Base-by-base conservation (phyloP, 371 early-diverging fungal genomes). In the Fennellomyces sp. region DNA sequence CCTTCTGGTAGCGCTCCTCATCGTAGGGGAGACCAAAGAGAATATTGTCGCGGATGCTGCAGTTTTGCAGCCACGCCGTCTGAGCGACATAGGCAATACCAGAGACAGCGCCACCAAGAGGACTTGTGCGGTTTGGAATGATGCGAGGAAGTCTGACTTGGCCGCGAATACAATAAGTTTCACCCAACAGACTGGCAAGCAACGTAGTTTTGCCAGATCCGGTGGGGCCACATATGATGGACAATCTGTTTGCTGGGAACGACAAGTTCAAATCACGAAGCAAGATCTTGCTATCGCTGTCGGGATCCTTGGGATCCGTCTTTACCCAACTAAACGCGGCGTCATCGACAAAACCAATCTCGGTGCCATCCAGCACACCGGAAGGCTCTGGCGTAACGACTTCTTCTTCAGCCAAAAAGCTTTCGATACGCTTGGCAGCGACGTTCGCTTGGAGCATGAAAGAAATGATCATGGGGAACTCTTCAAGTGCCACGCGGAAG, bases 41-140 rank as follows among this genome's bases (percentile, higher is more conserved):
- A 55, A 94, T 90, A 64, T 94, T 94, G 58, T 93, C 89, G 48
- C 88, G 80, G 31, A 94, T 81, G 13, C 92, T 88, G 42, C 81
- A 87, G 65, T 94, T 91, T 60, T 88, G 86, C 31, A 94, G 78
- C 94, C 94, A 94, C 0, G 94, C 91, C n/a, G 89, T 84, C 56
- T 92, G 93, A 11, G 91, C 81, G 5, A 90, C 89, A 72, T 91
- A 92, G 8, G 89, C 92, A 19, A 91, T 76, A 29, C 86, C 86
- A 19, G 69, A 68, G 15, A 74, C 72, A n/a, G 75, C 73, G 15
- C 80, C 78, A 17, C 76, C 78, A 5, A 73, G n/a, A 15, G 61
- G 48, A 17, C 53, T 39, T 7, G 39, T 41, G 11, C 53, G 56
- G 45, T 29, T 38, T 5, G 55, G 54, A 13, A 54, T n/a, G 0